A percentile compares a stretch with the other conserved stretches of the same genome.
phyloP scores from a whole-genome alignment of 2,329 filamentous ascomycete species.

The Verticillium zaregamsianum region DNA sequence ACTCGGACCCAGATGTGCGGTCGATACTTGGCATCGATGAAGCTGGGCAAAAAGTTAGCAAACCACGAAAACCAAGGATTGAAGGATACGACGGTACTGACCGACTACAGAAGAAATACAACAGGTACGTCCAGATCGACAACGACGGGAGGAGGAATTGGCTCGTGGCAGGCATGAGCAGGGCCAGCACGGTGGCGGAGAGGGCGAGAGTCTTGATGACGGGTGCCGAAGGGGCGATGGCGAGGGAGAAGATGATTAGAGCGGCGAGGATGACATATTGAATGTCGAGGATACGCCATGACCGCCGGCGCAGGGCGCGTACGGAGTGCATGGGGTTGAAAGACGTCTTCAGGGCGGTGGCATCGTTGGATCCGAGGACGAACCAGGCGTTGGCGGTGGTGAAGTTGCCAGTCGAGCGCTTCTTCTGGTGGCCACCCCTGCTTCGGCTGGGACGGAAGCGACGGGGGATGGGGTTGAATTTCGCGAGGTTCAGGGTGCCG shows the following conservation, averaged over 20 bases:
- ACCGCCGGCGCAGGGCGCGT: conserved; percentile 68
- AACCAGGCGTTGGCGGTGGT: conserved; percentile 4
- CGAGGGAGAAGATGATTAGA: conserved; percentile 77
- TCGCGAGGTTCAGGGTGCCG: conserved; percentile 35
- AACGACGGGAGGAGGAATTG: conserved; percentile 90
- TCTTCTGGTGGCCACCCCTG: conserved; percentile 32
- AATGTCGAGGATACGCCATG: conserved; percentile 77
- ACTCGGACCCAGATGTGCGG: conserved; percentile 96
- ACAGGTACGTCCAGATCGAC: conserved; percentile 78
- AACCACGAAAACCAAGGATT: conserved; percentile 11
- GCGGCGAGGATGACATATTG: conserved; percentile 76
- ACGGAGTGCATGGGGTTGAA: conserved; percentile 78
- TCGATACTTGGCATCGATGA: conserved; percentile 83
- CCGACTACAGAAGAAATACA: conserved; percentile 93
- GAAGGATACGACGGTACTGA: conserved; percentile 45
- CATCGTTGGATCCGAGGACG: conserved; percentile 44
- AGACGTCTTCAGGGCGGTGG: conserved; percentile 75
- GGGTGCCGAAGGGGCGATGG: conserved; percentile 76
- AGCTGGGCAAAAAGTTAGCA: conserved; percentile 47
- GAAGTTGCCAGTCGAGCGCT: conserved; percentile 22
- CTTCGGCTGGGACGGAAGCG: conserved; percentile 34
- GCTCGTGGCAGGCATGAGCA: conserved; percentile 77
- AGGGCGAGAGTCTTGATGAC: conserved; percentile 72
- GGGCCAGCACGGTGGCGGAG: conserved; percentile 60
- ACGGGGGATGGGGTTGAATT: conserved; percentile 36